Conservation (phyloP, 2,329 filamentous ascomycete genomes). For the Trichoderma afroharzianum region DNA sequence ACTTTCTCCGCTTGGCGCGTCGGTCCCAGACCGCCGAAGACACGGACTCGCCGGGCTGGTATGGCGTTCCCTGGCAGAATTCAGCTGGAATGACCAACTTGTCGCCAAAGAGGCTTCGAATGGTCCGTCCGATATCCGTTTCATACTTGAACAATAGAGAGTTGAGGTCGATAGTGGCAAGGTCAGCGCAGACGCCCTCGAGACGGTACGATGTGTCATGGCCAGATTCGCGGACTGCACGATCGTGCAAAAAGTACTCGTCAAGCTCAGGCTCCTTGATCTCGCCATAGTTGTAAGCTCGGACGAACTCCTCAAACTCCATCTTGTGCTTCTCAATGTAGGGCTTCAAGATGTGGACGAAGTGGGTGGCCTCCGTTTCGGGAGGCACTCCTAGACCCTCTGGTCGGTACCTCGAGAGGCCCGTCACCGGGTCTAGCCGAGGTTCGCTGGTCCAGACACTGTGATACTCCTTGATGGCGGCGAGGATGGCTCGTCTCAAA, state of each 20-base stretch:
- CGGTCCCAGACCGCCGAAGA: conserved; percentile 88
- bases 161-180: conserved; percentile 93
- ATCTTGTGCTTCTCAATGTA: conserved; percentile 82
- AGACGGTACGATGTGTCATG: conserved; percentile 95
- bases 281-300: conserved; percentile 76
- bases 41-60: conserved; percentile 67
- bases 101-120: conserved; percentile 81
- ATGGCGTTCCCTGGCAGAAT: conserved; percentile 65
- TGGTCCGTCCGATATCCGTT: conserved; percentile 82
- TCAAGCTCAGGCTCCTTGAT: conserved; percentile 85
- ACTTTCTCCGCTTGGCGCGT: conserved; percentile 77
- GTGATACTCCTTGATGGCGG: conserved; percentile 96
- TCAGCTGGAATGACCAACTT: conserved; percentile 76
- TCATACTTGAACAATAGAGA: conserved; percentile 97
- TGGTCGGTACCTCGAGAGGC: conserved; percentile 80
- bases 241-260: conserved; percentile 93
- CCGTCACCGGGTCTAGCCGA: conserved; percentile 71
- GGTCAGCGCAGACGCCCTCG: conserved; percentile 79
- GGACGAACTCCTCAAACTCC: conserved; percentile 78
- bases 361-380: conserved; percentile 85
- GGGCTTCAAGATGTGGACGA: conserved; percentile 75
- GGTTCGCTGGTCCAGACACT: conserved; percentile 81
- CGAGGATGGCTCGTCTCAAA: conserved; percentile 72
- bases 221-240: conserved; percentile 91
- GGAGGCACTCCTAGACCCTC: conserved; percentile 82